These are phyloP conservation scores for Liquidambar formosana DNA, from an alignment of 164 flowering plant genomes.

Conservation along the genomic window DNA sequence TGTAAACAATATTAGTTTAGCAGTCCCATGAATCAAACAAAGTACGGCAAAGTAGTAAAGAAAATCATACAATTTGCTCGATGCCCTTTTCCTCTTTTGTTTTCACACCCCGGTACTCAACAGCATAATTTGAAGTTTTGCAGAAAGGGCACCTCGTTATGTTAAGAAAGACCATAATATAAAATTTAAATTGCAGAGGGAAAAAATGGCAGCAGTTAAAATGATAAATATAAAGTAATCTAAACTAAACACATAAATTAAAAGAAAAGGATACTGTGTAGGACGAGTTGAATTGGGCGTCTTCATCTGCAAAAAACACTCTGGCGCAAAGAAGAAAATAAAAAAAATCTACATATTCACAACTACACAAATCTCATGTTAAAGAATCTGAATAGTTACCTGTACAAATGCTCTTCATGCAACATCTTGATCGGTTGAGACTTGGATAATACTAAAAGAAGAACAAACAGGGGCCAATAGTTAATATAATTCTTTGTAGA, in stretches of 20 bases:
- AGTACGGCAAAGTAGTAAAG: not conserved
- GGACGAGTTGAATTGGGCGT: slow-evolving; percentile 93
- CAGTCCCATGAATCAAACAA: not conserved
- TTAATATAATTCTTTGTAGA: not conserved
- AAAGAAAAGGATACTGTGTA: slow-evolving; percentile 83
- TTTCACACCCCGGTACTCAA: slow-evolving; percentile 90
- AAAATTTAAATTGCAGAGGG: not conserved
- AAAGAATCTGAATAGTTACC: slow-evolving; percentile 40
- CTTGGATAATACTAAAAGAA: slow-evolving; percentile 82
- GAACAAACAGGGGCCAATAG: slow-evolving; percentile 9
- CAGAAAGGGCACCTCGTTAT: slow-evolving; percentile 85
- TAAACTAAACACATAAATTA: not conserved
- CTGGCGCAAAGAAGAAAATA: slow-evolving; percentile 36
- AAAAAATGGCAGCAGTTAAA: not conserved
- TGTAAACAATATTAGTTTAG: not conserved
- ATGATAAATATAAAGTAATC: not conserved
- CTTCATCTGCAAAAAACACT: slow-evolving; percentile 97
- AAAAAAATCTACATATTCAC: slow-evolving; percentile 5
- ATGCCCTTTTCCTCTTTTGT: slow-evolving; percentile 88
- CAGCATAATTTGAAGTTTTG: slow-evolving; percentile 90
- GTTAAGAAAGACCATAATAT: slow-evolving; percentile 43
- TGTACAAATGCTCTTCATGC: slow-evolving; percentile 96
- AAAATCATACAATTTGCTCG: slow-evolving; percentile 85
- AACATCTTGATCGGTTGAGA: slow-evolving; percentile 96
- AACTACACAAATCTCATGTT: not conserved